Evolutionary conservation across 805 yeast species (phyloP), one percentile per base, ranked within the genome.

Genomic region (Spathaspora hagerdaliae): DNA sequence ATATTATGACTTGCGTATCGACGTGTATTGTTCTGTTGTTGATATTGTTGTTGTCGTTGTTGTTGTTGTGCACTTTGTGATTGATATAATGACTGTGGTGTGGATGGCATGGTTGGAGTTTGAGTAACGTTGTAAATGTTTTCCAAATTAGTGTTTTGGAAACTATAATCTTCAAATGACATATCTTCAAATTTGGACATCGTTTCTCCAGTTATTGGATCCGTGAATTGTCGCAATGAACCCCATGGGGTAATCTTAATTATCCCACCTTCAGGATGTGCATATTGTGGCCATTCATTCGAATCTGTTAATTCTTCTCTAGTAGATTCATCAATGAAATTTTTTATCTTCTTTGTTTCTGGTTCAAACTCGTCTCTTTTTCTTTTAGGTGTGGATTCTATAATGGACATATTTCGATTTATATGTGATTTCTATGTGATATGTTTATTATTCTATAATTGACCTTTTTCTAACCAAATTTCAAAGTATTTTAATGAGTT

Each of bases 241-340:
- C 85, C 85, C 65, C 82, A 73, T 24, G 85, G 85, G 1, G 85
- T 79, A 46, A 80, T 75, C 57, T 79, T 81, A 39, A 80, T 75
- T 29, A 68, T 69, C 0, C 85, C 85, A 8, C 85, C 85, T 10
- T 79, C 79, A 1, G 85, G 85, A 51, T 79, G 85, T 43, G 70
- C 69, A 51, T 76, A 80, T 46, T 73, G 66, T 11, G 85, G 82
- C 73, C 78, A 79, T 45, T 78, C 82, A 35, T 68, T 63, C 13
- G 60, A 55, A 3, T 57, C 50, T 19, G 54, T 41, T 27, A 51
- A 52, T 41, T 48, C 51, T 41, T 55, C 39, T 26, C 33, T 38
- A 40, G 53, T 43, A 33, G 44, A 35, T 45, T 55, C 55, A 42
- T 51, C 49, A 19, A 55, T 50, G 35, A 46, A 43, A 29, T 46